Evolutionary conservation across 768 basidiomycete species (phyloP).

Genomic region (Suillus subaureus): DNA sequence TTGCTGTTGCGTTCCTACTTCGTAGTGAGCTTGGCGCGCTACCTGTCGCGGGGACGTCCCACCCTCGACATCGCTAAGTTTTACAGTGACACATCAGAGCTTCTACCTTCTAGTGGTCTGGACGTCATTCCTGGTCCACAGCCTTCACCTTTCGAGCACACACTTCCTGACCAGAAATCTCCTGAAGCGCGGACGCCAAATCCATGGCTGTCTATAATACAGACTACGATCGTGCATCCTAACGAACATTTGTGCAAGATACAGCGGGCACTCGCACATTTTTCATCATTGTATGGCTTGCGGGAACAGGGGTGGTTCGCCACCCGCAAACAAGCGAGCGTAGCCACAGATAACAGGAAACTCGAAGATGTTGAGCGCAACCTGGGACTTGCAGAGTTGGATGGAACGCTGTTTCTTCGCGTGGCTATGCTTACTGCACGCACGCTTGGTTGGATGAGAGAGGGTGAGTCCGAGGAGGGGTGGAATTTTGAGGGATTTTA

Average conservation of each 20-base stretch:
- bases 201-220: constrained; percentile 37
- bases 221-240: constrained; percentile 35
- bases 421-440: constrained; percentile 29
- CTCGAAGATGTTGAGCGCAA: constrained; percentile 27
- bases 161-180: constrained; percentile 12
- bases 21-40: constrained; percentile 28
- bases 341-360: constrained; percentile 12
- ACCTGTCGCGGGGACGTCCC: constrained; percentile 38
- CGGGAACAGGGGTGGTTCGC: constrained; percentile 15
- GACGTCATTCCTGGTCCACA: constrained; percentile 17
- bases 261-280: constrained; percentile 29
- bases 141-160: constrained; percentile 9
- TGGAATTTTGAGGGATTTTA: constrained; percentile 37
- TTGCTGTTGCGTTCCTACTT: constrained; percentile 34
- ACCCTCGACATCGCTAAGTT: constrained; percentile 32
- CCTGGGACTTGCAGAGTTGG: constrained; percentile 23
- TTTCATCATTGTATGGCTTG: constrained; percentile 22
- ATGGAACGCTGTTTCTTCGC: constrained; percentile 30
- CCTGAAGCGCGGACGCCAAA: constrained; percentile 31
- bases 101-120: constrained; percentile 9
- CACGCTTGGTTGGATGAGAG: constrained; percentile 38
- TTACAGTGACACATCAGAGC: constrained; percentile 27
- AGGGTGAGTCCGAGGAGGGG: constrained; percentile 27
- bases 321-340: constrained; percentile 10
- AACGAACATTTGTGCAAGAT: constrained; percentile 29